A percentile compares a stretch with the other conserved stretches of the same genome.
Conservation (phyloP, 257 asterid species). For the Capsicum pubescens region DNA sequence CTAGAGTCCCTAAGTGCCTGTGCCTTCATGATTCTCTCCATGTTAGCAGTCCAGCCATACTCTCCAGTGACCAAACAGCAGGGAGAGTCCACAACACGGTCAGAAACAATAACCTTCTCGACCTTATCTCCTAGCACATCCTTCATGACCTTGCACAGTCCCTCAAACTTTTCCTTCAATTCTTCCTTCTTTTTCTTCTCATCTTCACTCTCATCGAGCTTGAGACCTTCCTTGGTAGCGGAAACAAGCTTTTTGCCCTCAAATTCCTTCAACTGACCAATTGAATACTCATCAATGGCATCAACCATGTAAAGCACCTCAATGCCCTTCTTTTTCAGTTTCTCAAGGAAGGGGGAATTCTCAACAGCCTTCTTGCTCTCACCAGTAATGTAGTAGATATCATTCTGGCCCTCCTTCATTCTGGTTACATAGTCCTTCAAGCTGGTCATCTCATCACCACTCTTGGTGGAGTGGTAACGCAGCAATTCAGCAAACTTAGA, state of each 20-base stretch:
- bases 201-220: conserved; percentile 66
- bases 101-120: conserved; percentile 57
- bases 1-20: conserved; percentile 62
- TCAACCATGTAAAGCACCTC: conserved; percentile 67
- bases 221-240: conserved; percentile 68
- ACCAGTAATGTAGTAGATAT: conserved; percentile 63
- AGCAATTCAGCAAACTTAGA: conserved; percentile 55
- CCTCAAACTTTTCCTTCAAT: conserved; percentile 51
- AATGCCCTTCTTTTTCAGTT: conserved; percentile 59
- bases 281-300: conserved; percentile 63
- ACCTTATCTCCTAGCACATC: conserved; percentile 65
- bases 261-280: conserved; percentile 63
- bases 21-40: conserved; percentile 58
- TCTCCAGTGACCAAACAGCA: conserved; percentile 68
- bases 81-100: conserved; percentile 66
- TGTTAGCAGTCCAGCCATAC: conserved; percentile 62
- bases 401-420: conserved; percentile 67
- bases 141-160: conserved; percentile 66
- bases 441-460: conserved; percentile 66
- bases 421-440: conserved; percentile 68
- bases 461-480: conserved; percentile 61
- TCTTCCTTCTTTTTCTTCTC: conserved; percentile 55
- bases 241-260: conserved; percentile 65
- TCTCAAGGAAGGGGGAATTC: conserved; percentile 70
- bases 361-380: conserved; percentile 70